These are phyloP conservation scores for Ceratobasidium sp. DNA, from an alignment of 1,284 basidiomycete genomes.

Conservation along the genomic window DNA sequence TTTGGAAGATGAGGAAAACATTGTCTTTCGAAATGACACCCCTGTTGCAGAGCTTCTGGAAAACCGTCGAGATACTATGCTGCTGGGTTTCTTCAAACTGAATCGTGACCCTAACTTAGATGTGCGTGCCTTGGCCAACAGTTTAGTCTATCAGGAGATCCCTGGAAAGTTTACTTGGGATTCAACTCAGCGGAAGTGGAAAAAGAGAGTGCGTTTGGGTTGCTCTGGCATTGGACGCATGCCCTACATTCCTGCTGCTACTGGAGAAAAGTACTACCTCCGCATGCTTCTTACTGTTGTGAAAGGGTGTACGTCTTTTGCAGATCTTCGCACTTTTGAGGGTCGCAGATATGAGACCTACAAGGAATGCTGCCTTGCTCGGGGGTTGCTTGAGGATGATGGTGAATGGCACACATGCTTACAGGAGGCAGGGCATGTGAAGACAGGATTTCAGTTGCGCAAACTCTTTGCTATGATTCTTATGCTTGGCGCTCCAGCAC, in stretches of 20 bases:
- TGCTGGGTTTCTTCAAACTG: conserved; percentile 58
- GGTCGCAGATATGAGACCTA: conserved; percentile 52
- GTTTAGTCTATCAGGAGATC: conserved; percentile 59
- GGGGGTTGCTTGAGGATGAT: conserved; percentile 60
- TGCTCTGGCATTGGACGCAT: too few species aligned
- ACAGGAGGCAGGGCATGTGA: conserved; percentile 57
- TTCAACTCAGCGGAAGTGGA: too few species aligned
- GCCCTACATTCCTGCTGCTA: too few species aligned
- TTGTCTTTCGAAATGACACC: conserved; percentile 55
- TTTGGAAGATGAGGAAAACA: conserved; percentile 53
- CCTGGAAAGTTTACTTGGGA: conserved; percentile 51
- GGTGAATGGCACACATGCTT: conserved; percentile 59
- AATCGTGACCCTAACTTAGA: conserved; percentile 51
- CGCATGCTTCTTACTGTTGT: conserved; percentile 57
- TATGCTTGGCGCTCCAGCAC: conserved; percentile 51
- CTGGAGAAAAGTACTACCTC: too few species aligned
- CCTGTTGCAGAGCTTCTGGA: too few species aligned
- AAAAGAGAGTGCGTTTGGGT: too few species aligned
- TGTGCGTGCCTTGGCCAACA: conserved; percentile 51
- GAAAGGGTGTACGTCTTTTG: conserved; percentile 55
- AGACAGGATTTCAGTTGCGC: conserved; percentile 56
- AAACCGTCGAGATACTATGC: conserved; percentile 51
- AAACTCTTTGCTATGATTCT: conserved; percentile 59
- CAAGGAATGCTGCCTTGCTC: conserved; percentile 57
- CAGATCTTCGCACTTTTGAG: conserved; percentile 52